A percentile compares a stretch with the other conserved stretches of the same genome.
These are phyloP conservation scores for Pleurotus tuoliensis DNA, from an alignment of 768 basidiomycete genomes.

Conservation along the genomic window DNA sequence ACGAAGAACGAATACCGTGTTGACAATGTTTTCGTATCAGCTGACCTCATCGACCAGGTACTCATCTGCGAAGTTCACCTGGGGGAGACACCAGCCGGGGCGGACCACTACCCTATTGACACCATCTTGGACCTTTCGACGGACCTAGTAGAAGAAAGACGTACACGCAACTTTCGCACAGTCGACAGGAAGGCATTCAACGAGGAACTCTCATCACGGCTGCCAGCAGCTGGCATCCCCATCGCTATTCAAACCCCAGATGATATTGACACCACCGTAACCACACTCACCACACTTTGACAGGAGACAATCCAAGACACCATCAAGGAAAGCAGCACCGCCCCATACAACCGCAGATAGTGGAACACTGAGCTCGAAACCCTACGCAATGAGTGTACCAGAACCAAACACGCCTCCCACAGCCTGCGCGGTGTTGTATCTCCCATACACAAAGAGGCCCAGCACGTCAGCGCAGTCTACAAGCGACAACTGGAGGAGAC, in stretches of 20 bases:
- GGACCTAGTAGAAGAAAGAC: not conserved
- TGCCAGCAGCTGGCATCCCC: not conserved
- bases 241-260: not conserved
- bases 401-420: conserved; percentile 9
- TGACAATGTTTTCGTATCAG: conserved; percentile 40
- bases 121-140: conserved; percentile 20
- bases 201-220: conserved; percentile 10
- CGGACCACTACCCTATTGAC: conserved; percentile 40
- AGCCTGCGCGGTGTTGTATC: conserved; percentile 4
- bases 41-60: conserved; percentile 12
- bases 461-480: conserved; percentile 9
- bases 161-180: conserved; percentile 20
- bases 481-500: not conserved
- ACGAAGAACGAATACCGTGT: conserved; percentile 31
- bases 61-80: conserved; percentile 23
- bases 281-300: conserved; percentile 1
- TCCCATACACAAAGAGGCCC: conserved; percentile 15
- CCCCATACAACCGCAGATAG: conserved; percentile 26
- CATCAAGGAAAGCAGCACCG: conserved; percentile 12
- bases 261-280: conserved; percentile 5
- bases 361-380: conserved; percentile 25
- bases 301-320: conserved; percentile 13
- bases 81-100: conserved; percentile 11
- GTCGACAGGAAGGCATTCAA: conserved; percentile 28
- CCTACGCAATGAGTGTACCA: not conserved